Conservation (phyloP, 345 rosid species). For the Arabis alpina region DNA sequence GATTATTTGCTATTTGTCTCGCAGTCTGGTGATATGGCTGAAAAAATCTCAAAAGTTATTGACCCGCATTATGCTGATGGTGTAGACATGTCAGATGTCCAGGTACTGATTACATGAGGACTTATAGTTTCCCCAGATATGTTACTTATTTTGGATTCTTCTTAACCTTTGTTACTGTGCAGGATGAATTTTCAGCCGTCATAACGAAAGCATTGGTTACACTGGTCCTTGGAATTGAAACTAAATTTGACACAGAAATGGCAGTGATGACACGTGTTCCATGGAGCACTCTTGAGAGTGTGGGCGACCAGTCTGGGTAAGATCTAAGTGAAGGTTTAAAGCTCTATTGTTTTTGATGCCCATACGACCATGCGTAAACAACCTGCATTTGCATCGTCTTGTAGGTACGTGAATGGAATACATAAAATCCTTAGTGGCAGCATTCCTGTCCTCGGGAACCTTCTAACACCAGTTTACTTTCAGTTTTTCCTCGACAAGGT, state of each 20-base stretch:
- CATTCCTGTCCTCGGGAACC: conserved; percentile 43
- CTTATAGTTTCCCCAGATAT: conserved; percentile 14
- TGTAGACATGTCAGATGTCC: conserved; percentile 89
- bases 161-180: conserved; percentile 43
- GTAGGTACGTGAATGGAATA: conserved; percentile 53
- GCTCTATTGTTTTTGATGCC: conserved; percentile 5
- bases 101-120: conserved; percentile 54
- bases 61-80: conserved; percentile 82
- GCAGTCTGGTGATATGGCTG: conserved; percentile 95
- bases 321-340: conserved; percentile 20
- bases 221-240: conserved; percentile 90
- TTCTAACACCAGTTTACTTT: conserved; percentile 45
- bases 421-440: conserved; percentile 40
- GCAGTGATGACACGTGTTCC: conserved; percentile 94
- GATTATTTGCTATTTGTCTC: conserved; percentile 40
- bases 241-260: conserved; percentile 96
- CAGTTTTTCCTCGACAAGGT: conserved; percentile 47
- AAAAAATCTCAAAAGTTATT: conserved; percentile 87
- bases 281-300: conserved; percentile 97
- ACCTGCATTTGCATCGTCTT: conserved; percentile 39
- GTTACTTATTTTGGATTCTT: conserved; percentile 30
- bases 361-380: conserved; percentile 28
- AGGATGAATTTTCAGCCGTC: conserved; percentile 98
- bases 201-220: conserved; percentile 89
- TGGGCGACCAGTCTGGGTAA: conserved; percentile 97